Evolutionary conservation across 2,329 filamentous ascomycete genomes (phyloP), one percentile per base, ranked within the genome.

Genomic region (Diplodia sapinea): DNA sequence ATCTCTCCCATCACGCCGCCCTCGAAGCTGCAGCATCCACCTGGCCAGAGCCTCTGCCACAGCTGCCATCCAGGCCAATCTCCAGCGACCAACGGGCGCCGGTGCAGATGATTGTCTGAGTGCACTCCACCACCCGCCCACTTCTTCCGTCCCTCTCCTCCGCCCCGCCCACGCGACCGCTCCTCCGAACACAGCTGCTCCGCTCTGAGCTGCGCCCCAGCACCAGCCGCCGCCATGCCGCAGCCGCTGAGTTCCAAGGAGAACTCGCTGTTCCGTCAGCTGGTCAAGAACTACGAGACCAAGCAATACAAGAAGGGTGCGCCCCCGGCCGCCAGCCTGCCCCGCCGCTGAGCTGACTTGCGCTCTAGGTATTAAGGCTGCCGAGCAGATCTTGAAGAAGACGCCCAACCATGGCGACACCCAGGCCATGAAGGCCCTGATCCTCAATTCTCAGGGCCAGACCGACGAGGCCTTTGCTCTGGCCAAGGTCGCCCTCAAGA

Each of bases 341-440:
- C 62, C 62, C 17, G 29, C 26, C 47, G 65, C 54, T 26, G 40
- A 56, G 65, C 65, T 67, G 68, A 65, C 65, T 63, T 36, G 57
- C 71, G 64, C 70, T 9, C 74, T 69, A 88, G 94, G 94, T 78
- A 85, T 99, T 77, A 99, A 98, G 83, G 90, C 91, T 56, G 94
- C 95, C 73, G 95, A 99, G 79, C 92, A 97, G 81, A 97, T 99
- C 78, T 88, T 99, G 72, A 92, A 91, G 79, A 98, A 97, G 81
- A 89, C 91, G 77, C 92, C 94, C 51, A 95, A 93, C 75, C 95
- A 99, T 90, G 96, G 94, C 77, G 96, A 99, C 79, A 99, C 95
- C 29, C 91, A 96, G 82, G 96, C 95, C 66, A 99, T 99, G 95
- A 99, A 99, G 83, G 94, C 95, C 67, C 85, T 99, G 72, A 97